Base-by-base conservation (phyloP, 345 rosid species). In the Xanthoceras sorbifolium region DNA sequence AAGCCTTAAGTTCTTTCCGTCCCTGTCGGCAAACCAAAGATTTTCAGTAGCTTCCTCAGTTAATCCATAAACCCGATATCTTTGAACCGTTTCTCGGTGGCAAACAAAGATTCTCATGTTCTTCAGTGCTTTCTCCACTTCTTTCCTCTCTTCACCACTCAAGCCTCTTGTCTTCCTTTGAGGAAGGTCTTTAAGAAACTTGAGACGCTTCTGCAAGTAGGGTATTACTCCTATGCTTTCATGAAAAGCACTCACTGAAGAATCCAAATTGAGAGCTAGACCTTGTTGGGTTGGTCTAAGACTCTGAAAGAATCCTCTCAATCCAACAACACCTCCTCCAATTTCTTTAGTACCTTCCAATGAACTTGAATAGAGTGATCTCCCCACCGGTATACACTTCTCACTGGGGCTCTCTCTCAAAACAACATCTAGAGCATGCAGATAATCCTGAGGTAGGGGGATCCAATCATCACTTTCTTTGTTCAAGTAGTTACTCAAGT, bases 231-330 rank as follows among this genome's bases (percentile, higher is more conserved):
- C 98, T 38, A 93, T 93, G 79, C 99, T 92, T 75, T 93, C 97
- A 71, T 93, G 98, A 73, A 93, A 95, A 55, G 99, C 94, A 67
- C 93, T 90, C 55, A 95, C 86, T 38, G 98, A 92, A 71, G 92
- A 91, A 84, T 95, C 99, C 20, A 95, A 86, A 76, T 95, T 95
- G 55, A 95, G 98, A 50, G 97, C 91, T 62, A 95, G 81, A 59
- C 99, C 99, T 89, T 95, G 99, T 67, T 95, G 96, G 3, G 96
- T 93, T 50, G 93, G 98, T 74, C 99, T 84, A 15, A 95, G 90
- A 75, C 99, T 95, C 85, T 95, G 99, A 81, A 95, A 93, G 83
- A 93, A 95, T 0, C 99, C 99, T 86, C 96, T 87, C 76, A 91
- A 81, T 74, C 97, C 99, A 77, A 93, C 84, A 73, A 93, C 92